phyloP scores from a whole-genome alignment of 2,329 filamentous ascomycete species.

The Phialemonium atrogriseum region DNA sequence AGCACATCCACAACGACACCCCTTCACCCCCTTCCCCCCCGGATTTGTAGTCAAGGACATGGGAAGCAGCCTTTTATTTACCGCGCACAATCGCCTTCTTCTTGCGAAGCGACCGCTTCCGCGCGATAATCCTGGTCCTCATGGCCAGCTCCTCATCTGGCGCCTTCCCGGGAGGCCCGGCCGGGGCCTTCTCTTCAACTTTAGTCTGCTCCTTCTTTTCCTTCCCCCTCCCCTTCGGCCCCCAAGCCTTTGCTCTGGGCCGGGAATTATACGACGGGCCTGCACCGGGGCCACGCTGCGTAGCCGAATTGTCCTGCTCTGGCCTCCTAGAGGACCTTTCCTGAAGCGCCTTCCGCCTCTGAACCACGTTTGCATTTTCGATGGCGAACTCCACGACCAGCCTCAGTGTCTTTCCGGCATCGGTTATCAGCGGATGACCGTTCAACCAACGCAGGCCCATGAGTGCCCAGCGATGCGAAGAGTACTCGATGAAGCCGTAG shows the following conservation, averaged over 20 bases:
- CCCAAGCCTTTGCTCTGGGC: conserved; percentile 4
- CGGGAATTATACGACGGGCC: neutral
- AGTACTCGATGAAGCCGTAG: conserved; percentile 97
- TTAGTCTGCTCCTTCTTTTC: conserved; percentile 10
- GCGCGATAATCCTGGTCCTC: conserved; percentile 71
- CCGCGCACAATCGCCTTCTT: conserved; percentile 40
- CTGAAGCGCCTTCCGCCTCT: conserved; percentile 61
- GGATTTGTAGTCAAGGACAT: no score
- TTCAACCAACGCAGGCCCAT: conserved; percentile 96
- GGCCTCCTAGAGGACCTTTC: conserved; percentile 26
- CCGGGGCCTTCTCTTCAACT: conserved; percentile 17
- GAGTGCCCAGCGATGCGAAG: conserved; percentile 83
- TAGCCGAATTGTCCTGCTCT: conserved; percentile 7
- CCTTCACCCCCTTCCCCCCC: no score
- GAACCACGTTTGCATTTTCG: conserved; percentile 94
- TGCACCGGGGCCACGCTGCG: conserved; percentile 5
- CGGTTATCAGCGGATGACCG: conserved; percentile 54
- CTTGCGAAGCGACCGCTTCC: conserved; percentile 73
- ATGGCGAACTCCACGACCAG: conserved; percentile 96
- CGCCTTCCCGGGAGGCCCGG: conserved; percentile 23
- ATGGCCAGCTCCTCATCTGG: conserved; percentile 29
- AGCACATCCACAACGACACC: no score
- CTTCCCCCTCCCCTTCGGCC: conserved; percentile 9
- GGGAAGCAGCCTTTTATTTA: conserved; percentile 8
- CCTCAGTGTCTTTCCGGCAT: conserved; percentile 72